Evolutionary conservation across 2,329 filamentous ascomycete genomes (phyloP).

Genomic region (Tolypocladium pustulatum): DNA sequence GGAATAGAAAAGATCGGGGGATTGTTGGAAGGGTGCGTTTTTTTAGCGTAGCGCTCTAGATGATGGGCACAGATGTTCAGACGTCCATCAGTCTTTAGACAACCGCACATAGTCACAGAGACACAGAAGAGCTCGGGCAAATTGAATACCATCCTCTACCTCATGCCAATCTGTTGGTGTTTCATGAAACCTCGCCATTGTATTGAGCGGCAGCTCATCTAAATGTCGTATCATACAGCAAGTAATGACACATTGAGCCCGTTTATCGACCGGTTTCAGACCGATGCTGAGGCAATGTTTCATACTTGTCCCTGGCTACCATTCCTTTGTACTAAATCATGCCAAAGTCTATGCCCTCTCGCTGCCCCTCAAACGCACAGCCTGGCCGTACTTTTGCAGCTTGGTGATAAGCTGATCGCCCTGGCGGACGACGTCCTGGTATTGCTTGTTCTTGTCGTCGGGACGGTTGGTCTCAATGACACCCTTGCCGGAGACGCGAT

Average conservation of each 20-base stretch:
- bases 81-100: background rate
- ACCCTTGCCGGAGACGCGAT: conserved; percentile 89
- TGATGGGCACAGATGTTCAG: background rate
- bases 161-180: background rate
- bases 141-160: background rate
- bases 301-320: background rate
- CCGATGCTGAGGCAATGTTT: background rate
- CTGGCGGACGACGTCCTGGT: conserved; percentile 94
- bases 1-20: background rate
- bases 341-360: conserved; percentile 60
- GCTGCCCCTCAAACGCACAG: conserved; percentile 85
- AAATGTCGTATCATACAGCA: conserved; percentile 5
- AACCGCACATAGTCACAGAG: background rate
- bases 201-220: background rate
- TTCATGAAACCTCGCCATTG: background rate
- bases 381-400: conserved; percentile 97
- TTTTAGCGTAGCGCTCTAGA: background rate
- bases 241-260: background rate
- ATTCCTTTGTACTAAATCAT: background rate
- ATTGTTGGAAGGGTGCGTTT: background rate
- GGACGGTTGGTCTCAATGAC: conserved; percentile 97
- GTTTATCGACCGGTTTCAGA: background rate
- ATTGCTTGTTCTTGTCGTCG: conserved; percentile 99
- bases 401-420: conserved; percentile 97
- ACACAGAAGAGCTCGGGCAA: background rate